phyloP scores from a whole-genome alignment of 345 rosid species.

The Pugionium cornutum region DNA sequence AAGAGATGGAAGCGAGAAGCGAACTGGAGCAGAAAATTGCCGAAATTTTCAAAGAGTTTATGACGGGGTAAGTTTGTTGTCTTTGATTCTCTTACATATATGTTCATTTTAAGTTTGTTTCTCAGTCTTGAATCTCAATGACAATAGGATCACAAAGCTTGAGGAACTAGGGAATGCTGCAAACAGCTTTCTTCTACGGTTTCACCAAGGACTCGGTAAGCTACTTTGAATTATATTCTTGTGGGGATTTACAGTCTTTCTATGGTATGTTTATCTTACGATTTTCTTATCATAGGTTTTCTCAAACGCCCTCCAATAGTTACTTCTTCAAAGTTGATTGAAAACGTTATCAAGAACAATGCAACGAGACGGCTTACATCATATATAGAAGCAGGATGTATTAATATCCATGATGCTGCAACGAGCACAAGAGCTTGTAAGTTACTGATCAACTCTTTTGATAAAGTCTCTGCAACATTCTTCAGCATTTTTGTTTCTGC shows the following conservation, averaged over 20 bases:
- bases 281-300: conserved; percentile 44
- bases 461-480: neutral
- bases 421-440: conserved; percentile 64
- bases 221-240: neutral
- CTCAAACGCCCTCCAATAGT: conserved; percentile 60
- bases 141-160: conserved; percentile 53
- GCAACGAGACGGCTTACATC: conserved; percentile 55
- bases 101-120: neutral
- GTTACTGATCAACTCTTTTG: conserved; percentile 26
- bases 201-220: conserved; percentile 62
- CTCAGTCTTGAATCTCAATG: too few relatives aligned
- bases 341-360: conserved; percentile 51
- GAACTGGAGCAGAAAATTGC: conserved; percentile 38
- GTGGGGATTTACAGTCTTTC: neutral
- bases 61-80: conserved; percentile 45
- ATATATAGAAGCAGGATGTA: conserved; percentile 61
- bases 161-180: conserved; percentile 58
- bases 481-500: too few relatives aligned
- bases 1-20: conserved; percentile 34
- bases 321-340: conserved; percentile 51
- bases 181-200: conserved; percentile 49
- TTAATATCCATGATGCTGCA: conserved; percentile 45
- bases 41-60: conserved; percentile 51
- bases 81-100: neutral
- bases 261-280: neutral